Evolutionary conservation across 78 protist species (phyloP), one percentile per base, ranked within the genome.

Genomic region (Isochrysis galbana): DNA sequence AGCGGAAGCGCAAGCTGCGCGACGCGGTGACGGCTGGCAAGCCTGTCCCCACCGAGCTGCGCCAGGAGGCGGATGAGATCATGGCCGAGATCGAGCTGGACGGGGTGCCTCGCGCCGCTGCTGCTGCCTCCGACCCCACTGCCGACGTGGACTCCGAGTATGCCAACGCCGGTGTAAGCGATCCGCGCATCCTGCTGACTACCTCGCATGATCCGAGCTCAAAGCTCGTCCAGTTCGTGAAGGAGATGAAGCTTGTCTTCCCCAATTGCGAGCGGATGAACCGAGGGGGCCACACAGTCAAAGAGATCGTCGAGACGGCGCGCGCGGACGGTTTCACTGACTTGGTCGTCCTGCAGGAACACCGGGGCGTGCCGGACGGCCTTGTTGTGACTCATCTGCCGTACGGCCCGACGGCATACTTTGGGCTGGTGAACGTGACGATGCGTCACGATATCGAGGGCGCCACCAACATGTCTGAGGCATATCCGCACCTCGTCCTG

Each of bases 371-470:
- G 51, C 99, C 99, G 0, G 97, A 82, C 54, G 94, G 88, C 29
- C 23, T 61, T 2, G 74, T 61, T 10, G 74, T 61, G 74, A 96
- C 97, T 21, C 99, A 99, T 93, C 19, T 99, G 55, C 99, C 99
- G 32, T 94, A 96, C 92, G 99, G 99, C 0, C 99, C 99, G 11
- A 99, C 99, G 0, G 99, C 99, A 11, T 98, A 95, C 93, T 98
- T 99, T 46, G 93, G 97, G 19, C 91, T 99, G 46, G 5, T 44
- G 70, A 98, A 98, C 54, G 95, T 95, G 2, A 98, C 99, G 10
- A 78, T 97, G 95, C 93, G 99, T 5, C 99, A 99, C 90, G 99
- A 99, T 69, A 90, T 99, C 42, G 89, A n/a, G 44, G 82, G 82
- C 36, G 0, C 25, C 14, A 5, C 51, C 34, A 61, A 47, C 51